Conservation (phyloP, 805 yeast genomes). For the Lachancea meyersii region DNA sequence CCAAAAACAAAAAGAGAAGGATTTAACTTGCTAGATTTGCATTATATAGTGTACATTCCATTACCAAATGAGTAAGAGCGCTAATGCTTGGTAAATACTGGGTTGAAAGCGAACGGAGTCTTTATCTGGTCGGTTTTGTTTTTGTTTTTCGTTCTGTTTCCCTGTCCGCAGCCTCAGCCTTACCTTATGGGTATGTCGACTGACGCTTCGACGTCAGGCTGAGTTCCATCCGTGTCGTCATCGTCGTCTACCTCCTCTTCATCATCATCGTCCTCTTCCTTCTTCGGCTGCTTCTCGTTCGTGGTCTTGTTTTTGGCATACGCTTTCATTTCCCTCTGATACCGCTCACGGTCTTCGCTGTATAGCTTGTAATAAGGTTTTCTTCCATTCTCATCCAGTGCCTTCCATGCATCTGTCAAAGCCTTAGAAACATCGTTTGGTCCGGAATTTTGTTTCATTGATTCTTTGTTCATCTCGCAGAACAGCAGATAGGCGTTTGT, state of each 20-base stretch:
- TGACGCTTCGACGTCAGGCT: constrained; percentile 10
- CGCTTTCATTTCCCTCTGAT: constrained; percentile 61
- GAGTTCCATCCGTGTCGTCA: constrained; percentile 13
- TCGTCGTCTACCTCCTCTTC: constrained; percentile 20
- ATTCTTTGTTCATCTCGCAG: constrained; percentile 81
- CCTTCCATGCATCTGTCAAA: constrained; percentile 82
- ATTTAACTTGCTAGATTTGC: constrained; percentile 6
- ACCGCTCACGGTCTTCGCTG: constrained; percentile 72
- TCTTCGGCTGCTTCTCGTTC: constrained; percentile 13
- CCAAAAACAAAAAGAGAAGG: constrained; percentile 47
- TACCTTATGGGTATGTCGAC: constrained; percentile 10
- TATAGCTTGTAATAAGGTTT: constrained; percentile 69
- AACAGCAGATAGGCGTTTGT: constrained; percentile 83
- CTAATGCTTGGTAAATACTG: too few relatives aligned
- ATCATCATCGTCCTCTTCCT: constrained; percentile 18
- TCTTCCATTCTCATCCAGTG: constrained; percentile 58
- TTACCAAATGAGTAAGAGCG: neutral
- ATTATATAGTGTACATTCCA: constrained; percentile 4
- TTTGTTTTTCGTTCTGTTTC: neutral
- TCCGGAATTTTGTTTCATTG: constrained; percentile 53
- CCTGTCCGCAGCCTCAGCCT: neutral
- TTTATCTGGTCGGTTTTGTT: neutral
- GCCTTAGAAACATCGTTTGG: constrained; percentile 65
- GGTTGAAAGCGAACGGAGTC: too few relatives aligned
- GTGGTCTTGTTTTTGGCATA: constrained; percentile 30